Evolutionary conservation across 352 stramenopile genomes (phyloP), one percentile per base, ranked within the genome.

Genomic region (Phytophthora chlamydospora): DNA sequence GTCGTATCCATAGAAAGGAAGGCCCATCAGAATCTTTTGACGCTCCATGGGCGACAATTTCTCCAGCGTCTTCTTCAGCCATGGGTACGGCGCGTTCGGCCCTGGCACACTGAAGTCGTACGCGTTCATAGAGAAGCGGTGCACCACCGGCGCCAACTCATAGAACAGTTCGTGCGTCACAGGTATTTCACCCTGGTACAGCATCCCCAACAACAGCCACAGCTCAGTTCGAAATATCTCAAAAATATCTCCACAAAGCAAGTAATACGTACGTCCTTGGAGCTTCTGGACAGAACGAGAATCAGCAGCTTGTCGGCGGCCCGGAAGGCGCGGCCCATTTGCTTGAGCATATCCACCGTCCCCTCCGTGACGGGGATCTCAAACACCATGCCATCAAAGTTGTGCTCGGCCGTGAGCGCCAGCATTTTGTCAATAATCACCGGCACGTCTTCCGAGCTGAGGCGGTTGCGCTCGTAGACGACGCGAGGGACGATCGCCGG

Each of bases 51-150:
- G 52, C 0, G 60, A 72, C 46, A 94, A 68, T 14, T 76, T 76
- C 17, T 77, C 34, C 13, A 94, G 47, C 13, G 83, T 92, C 40
- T 57, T 62, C 32, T 84, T 57, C n/a, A 94, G 61, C 85, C 85
- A 94, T 14, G 66, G 62, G 32, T 85, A 71, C 33, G 85, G 85
- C 2, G 85, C 81, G 49, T 90, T 94, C 6, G 85, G 85, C 0
- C 85, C 85, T 11, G 78, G 83, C 1, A 46, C 46, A 40, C 73
- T 72, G 60, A 79, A 88, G 51, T 94, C 85, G 62, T 94, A 94
- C 33, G 85, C 85, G 58, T 94, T 94, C 72, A 94, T 81, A n/a
- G 83, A 89, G 52, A 92, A 92, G 8, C 85, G 83, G 43, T 94
- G 81, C 19, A 94, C 85, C 33, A 84, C 9, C 13, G 81, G 78